Conservation (phyloP, 108 stramenopile species). For the Discostella stelligeroides region DNA sequence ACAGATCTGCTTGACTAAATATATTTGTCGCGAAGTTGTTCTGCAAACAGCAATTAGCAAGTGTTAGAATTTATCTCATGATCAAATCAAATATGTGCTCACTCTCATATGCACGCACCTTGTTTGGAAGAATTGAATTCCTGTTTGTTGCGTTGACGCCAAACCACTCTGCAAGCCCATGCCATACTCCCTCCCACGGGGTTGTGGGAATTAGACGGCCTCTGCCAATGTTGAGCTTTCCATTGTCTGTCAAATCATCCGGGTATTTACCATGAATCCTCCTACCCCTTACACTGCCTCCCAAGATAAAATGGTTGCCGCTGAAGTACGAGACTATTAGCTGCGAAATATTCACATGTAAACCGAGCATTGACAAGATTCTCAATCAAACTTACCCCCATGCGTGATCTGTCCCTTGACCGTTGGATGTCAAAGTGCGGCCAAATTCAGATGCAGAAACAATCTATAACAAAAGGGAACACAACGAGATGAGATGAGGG, state of each 20-base stretch:
- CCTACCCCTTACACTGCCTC: slow-evolving; percentile 59
- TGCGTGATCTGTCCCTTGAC: slow-evolving; percentile 54
- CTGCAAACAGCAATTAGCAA: not conserved
- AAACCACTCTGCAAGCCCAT: slow-evolving; percentile 50
- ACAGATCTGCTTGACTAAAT: not conserved
- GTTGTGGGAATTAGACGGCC: slow-evolving; percentile 71
- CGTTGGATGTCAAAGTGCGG: slow-evolving; percentile 44
- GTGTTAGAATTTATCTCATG: not conserved
- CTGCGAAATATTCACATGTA: no score
- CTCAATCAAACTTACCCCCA: slow-evolving; percentile 10
- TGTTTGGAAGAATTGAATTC: slow-evolving; percentile 42
- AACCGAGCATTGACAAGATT: no score
- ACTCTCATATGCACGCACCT: not conserved
- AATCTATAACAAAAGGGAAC: slow-evolving; percentile 7
- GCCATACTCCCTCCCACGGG: slow-evolving; percentile 68
- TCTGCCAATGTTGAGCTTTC: slow-evolving; percentile 45
- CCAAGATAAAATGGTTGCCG: slow-evolving; percentile 42
- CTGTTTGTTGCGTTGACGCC: slow-evolving; percentile 30
- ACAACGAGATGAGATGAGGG: not conserved
- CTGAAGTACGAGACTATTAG: slow-evolving; percentile 4
- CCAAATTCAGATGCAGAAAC: slow-evolving; percentile 37
- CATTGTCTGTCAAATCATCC: slow-evolving; percentile 36
- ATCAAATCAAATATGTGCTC: not conserved
- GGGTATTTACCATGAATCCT: slow-evolving; percentile 61
- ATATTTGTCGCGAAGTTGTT: not conserved